Evolutionary conservation across 768 basidiomycete genomes (phyloP), one percentile per base, ranked within the genome.

Genomic region (Leccinum subgranulosum): DNA sequence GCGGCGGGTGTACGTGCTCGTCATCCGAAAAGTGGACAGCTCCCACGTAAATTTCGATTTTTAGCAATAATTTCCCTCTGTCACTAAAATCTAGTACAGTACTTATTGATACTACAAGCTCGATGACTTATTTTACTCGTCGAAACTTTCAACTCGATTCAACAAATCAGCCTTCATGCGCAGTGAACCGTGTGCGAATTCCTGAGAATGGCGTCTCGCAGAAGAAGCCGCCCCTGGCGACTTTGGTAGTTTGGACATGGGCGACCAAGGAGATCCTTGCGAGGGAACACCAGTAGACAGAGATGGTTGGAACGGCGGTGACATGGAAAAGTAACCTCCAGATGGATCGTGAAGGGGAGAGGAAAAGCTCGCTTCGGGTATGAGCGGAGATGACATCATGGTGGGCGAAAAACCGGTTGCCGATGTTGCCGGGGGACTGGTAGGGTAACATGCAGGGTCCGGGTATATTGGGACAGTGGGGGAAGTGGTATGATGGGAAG

Each of bases 191-290:
- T n/a, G n/a, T n/a, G n/a, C n/a, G n/a, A n/a, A n/a, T n/a, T n/a
- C n/a, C 3, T 23, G 23, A 23, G 23, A 23, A 23, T 23, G 23
- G 23, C 23, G 23, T 23, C 23, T 23, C 23, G 23, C 23, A 3
- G 1, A 98, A 29, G 53, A 9, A 2, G 57, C n/a, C 1, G 47
- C 27, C 7, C 54, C 64, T 17, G 47, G 9, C 28, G 54, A 48
- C 51, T 57, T 69, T 49, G 51, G 12, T 12, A 53, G 49, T 11
- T 60, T 57, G 39, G 60, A 25, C 29, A 52, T 34, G 31, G 57
- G 39, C 6, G 57, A 11, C 68, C 68, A 69, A 4, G 53, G 15
- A 9, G 69, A 15, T 27, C 51, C 60, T 25, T 68, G 68, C 2
- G 66, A 50, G 10, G 60, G 34, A 28, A 55, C 19, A 3, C 50